A percentile compares a stretch with the other conserved stretches of the same genome.
Evolutionary conservation across 2,329 filamentous ascomycete genomes (phyloP).

Genomic region (Phyllosticta capitalensis): DNA sequence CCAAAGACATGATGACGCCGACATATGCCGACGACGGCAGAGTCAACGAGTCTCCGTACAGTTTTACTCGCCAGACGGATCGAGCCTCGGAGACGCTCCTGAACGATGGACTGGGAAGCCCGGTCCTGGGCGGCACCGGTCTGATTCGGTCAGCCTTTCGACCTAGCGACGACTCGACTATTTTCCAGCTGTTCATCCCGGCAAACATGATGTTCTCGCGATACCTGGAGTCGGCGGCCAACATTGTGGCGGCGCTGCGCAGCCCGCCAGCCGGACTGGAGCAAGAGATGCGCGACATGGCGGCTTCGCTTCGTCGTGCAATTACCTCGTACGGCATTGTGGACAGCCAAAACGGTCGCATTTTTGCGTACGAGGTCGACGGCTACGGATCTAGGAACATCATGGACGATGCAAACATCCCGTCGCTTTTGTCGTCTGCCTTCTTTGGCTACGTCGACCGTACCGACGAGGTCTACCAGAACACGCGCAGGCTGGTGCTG

Average conservation of each 20-base stretch:
- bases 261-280: constrained; percentile 42
- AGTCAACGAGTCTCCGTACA: constrained; percentile 36
- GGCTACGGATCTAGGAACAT: constrained; percentile 45
- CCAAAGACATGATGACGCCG: constrained; percentile 37
- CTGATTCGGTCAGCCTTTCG: constrained; percentile 42
- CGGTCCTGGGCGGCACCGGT: constrained; percentile 39
- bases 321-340: constrained; percentile 38
- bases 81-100: constrained; percentile 39
- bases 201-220: constrained; percentile 63
- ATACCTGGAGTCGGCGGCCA: constrained; percentile 46
- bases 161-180: constrained; percentile 41
- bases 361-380: constrained; percentile 42
- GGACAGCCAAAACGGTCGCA: constrained; percentile 23
- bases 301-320: constrained; percentile 33
- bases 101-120: constrained; percentile 46
- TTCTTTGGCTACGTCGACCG: constrained; percentile 48
- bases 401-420: constrained; percentile 67
- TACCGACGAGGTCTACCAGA: constrained; percentile 34
- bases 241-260: constrained; percentile 44
- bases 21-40: constrained; percentile 40
- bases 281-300: constrained; percentile 47
- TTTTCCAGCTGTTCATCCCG: constrained; percentile 41
- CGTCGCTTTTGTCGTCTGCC: constrained; percentile 55
- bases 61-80: constrained; percentile 34
- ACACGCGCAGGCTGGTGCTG: constrained; percentile 38